Conservation (phyloP, 352 stramenopile genomes). For the Phytophthora colocasiae region DNA sequence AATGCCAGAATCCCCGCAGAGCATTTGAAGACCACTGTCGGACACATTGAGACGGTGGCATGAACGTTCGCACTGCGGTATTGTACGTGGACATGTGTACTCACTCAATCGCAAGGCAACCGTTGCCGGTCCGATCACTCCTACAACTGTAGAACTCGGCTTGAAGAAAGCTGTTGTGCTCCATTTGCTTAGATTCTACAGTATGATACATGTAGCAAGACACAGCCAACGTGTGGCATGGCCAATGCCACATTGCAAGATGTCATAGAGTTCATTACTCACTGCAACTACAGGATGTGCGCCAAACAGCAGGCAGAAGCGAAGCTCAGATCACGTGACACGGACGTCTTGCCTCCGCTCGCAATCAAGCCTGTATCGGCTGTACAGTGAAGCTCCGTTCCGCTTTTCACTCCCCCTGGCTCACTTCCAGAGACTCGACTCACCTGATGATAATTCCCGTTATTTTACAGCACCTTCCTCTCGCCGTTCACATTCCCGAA, state of each 20-base stretch:
- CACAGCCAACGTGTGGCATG: neutral
- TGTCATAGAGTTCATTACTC: slow-evolving; percentile 30
- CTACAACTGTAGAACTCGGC: slow-evolving; percentile 5
- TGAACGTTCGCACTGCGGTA: neutral
- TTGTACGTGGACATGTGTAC: no score
- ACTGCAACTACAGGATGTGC: slow-evolving; percentile 27
- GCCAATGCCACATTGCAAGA: neutral
- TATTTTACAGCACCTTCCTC: no score
- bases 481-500: neutral
- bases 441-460: no score
- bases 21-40: neutral
- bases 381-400: neutral
- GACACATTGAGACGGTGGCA: neutral
- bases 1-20: neutral
- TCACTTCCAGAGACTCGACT: no score
- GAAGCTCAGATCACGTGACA: slow-evolving; percentile 1
- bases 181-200: neutral
- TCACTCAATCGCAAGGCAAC: neutral
- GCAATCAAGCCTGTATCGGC: neutral
- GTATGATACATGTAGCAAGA: neutral
- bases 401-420: neutral
- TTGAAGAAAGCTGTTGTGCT: slow-evolving; percentile 10
- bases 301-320: slow-evolving; percentile 8
- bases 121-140: neutral
- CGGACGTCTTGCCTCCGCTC: neutral